Base-by-base conservation (phyloP, 1,139 yeast species). In the Candida neerlandica region DNA sequence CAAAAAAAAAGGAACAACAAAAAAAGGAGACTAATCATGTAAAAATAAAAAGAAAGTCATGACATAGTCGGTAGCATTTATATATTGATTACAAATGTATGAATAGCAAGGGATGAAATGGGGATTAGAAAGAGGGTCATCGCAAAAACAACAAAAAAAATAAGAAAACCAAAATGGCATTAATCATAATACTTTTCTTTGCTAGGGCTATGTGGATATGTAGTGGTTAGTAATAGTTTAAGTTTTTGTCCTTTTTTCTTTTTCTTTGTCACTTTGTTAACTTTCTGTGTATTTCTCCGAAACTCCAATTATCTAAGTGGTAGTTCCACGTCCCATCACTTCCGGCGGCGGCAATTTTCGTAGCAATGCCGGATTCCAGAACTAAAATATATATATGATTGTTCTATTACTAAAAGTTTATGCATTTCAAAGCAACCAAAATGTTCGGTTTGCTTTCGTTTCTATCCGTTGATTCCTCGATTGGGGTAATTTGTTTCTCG, bases 391-490 rank as follows among this genome's bases (percentile, higher is more conserved):
- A n/a, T 14, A 14, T 10, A 14, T 16, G 3, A 10, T 12, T 34
- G 12, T 19, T 3, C n/a, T 19, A n/a, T 37, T 37, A 37, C 16
- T 37, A 21, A 19, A 37, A 37, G 7, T 37, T 37, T 37, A 37
- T 37, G 41, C 41, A 37, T 35, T 19, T 37, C 26, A 21, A 19
- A 21, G 27, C 41, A 37, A 37, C 15, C 29, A n/a, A 19, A 21
- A n/a, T 37, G 10, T 7, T 37, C 21, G 11, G 12, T 37, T 19
- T 21, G 11, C 12, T 3, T 37, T 19, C 1, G 12, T 6, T 21
- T 3, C 29, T 12, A 19, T 37, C 41, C 41, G 41, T 37, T 12
- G 41, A 37, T 37, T 37, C 41, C 41, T 37, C 41, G 26, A 37
- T 37, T 37, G 16, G 41, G 41, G 29, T 21, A 37, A 5, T 37